These are phyloP conservation scores for Agaricus sinodeliciosus DNA, from an alignment of 768 basidiomycete species.

Conservation along the genomic window DNA sequence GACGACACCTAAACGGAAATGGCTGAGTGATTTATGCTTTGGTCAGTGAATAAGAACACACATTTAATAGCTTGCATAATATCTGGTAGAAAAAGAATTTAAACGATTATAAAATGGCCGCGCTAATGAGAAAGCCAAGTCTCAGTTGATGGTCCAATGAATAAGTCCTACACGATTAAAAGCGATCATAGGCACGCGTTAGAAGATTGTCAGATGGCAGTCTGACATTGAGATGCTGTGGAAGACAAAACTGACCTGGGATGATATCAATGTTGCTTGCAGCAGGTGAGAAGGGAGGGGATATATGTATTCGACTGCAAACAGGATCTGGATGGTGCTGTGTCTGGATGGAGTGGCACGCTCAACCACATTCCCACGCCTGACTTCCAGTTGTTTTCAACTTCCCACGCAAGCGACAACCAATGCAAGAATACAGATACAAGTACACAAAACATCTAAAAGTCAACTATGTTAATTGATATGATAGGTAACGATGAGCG, in stretches of 20 bases:
- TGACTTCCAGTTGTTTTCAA: background rate
- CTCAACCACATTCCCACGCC: conserved; percentile 7
- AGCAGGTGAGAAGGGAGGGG: background rate
- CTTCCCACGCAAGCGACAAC: conserved; percentile 7
- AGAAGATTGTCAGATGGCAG: background rate
- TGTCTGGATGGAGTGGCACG: conserved; percentile 9
- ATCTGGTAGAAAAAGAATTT: conserved; percentile 13
- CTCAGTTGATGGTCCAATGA: conserved; percentile 1
- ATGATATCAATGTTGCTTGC: conserved; percentile 1
- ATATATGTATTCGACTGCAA: conserved; percentile 3
- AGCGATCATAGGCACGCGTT: conserved; percentile 7
- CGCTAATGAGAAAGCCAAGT: conserved; percentile 3
- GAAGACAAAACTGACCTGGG: conserved; percentile 1
- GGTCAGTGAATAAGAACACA: conserved; percentile 29
- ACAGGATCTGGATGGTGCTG: conserved; percentile 8
- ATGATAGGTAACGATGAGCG: conserved; percentile 3
- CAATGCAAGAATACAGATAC: conserved; percentile 6
- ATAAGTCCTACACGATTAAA: conserved; percentile 3
- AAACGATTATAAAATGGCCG: background rate
- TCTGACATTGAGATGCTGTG: background rate
- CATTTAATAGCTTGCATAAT: conserved; percentile 92
- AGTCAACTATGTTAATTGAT: conserved; percentile 1
- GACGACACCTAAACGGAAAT: conserved; percentile 71
- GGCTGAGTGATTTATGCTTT: conserved; percentile 22
- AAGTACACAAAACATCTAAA: conserved; percentile 8